Conservation (phyloP, 495 filamentous ascomycete genomes). For the Cairneyella variabilis region DNA sequence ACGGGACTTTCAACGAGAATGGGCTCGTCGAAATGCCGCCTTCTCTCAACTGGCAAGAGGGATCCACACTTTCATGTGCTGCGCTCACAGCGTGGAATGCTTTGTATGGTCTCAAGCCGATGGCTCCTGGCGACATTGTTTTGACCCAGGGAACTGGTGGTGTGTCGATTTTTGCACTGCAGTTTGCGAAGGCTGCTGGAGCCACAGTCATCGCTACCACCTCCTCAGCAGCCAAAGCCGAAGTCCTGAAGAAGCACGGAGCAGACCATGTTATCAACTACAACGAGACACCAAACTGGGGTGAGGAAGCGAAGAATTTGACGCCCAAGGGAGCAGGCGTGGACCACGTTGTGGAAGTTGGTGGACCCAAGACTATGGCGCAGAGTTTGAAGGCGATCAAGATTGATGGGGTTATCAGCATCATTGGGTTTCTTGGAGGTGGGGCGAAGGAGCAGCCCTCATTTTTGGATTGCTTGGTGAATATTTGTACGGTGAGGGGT, state of each 20-base stretch:
- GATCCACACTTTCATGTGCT: slow-evolving; percentile 66
- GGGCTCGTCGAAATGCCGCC: slow-evolving; percentile 63
- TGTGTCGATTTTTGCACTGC: slow-evolving; percentile 72
- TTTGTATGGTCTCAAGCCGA: slow-evolving; percentile 62
- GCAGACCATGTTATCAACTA: slow-evolving; percentile 82
- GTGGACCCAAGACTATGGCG: slow-evolving; percentile 56
- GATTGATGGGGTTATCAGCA: slow-evolving; percentile 61
- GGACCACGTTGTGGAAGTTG: slow-evolving; percentile 69
- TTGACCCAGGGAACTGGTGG: slow-evolving; percentile 81
- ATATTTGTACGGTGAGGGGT: slow-evolving; percentile 57
- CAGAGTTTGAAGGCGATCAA: slow-evolving; percentile 65
- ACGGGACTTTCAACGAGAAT: slow-evolving; percentile 64
- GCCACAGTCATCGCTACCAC: slow-evolving; percentile 81
- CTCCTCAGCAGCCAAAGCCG: slow-evolving; percentile 60
- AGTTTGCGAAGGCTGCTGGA: slow-evolving; percentile 83
- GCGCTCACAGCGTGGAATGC: slow-evolving; percentile 81
- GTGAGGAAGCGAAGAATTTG: slow-evolving; percentile 64
- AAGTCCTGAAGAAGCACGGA: slow-evolving; percentile 65
- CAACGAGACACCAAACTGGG: slow-evolving; percentile 66
- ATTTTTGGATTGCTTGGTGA: slow-evolving; percentile 48
- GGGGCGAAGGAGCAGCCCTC: slow-evolving; percentile 39
- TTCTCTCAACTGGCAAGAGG: slow-evolving; percentile 60
- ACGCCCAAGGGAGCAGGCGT: slow-evolving; percentile 59
- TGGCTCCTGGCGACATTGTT: slow-evolving; percentile 68
- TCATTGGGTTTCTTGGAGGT: slow-evolving; percentile 65